Evolutionary conservation across 2,329 filamentous ascomycete species (phyloP).

Genomic region (Penicillium sp.): DNA sequence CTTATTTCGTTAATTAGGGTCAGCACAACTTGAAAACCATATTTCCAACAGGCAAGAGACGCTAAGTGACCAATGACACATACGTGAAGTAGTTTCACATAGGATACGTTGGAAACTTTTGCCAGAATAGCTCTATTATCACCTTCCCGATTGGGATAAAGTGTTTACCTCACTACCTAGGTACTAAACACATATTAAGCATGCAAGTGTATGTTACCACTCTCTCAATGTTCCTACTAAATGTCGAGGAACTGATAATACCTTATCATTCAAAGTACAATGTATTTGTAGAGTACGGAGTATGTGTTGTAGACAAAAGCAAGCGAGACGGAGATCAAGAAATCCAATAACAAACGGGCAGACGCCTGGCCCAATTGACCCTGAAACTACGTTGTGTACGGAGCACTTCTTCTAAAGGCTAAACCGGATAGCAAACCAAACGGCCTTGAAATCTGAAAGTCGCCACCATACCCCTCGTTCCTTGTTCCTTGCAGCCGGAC

Average conservation of each 20-base stretch:
- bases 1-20: background rate
- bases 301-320: background rate
- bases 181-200: background rate
- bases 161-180: background rate
- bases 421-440: background rate
- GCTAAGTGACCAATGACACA: background rate
- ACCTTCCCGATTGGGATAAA: background rate
- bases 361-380: background rate
- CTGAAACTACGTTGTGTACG: background rate
- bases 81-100: background rate
- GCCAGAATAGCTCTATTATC: background rate
- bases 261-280: background rate
- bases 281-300: background rate
- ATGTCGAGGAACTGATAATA: background rate
- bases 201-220: background rate
- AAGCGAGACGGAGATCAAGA: background rate
- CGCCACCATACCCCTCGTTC: slow-evolving; percentile 8
- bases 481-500: slow-evolving; percentile 18
- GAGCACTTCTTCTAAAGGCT: background rate
- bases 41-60: background rate
- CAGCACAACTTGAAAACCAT: background rate
- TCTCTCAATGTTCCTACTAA: background rate
- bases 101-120: background rate
- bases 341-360: background rate
- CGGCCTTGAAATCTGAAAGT: slow-evolving; percentile 4